phyloP scores from a whole-genome alignment of 2,329 filamentous ascomycete species.

The Aspergillus udagawae region DNA sequence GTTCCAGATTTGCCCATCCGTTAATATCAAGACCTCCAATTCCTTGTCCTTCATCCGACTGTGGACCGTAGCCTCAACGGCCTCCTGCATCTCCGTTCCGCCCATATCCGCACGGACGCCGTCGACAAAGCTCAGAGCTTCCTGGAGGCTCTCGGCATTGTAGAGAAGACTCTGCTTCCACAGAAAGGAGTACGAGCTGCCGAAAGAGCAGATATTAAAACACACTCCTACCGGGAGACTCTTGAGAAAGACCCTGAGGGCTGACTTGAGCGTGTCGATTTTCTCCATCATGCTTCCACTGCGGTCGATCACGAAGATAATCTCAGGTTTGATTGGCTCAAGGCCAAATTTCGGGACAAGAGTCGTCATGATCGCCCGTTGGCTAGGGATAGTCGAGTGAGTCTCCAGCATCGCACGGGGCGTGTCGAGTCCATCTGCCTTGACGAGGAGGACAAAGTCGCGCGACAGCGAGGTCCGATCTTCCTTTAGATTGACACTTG shows the following conservation, averaged over 20 bases:
- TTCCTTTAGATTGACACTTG: conserved; percentile 52
- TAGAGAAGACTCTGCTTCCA: conserved; percentile 48
- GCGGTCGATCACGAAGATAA: conserved; percentile 70
- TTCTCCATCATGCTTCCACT: conserved; percentile 58
- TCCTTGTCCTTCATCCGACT: conserved; percentile 45
- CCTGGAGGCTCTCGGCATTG: conserved; percentile 41
- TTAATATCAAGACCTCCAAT: conserved; percentile 54
- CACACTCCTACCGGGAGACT: conserved; percentile 53
- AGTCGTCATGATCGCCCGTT: conserved; percentile 66
- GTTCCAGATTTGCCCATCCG: conserved; percentile 53
- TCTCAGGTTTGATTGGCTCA: conserved; percentile 54
- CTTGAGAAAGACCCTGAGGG: conserved; percentile 56
- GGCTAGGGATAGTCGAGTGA: conserved; percentile 58
- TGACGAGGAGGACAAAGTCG: conserved; percentile 65
- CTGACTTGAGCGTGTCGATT: conserved; percentile 46
- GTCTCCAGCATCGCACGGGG: conserved; percentile 64
- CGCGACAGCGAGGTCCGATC: conserved; percentile 39
- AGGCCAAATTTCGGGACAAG: conserved; percentile 67
- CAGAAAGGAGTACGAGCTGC: conserved; percentile 43
- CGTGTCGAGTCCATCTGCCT: conserved; percentile 56
- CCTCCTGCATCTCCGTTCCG: conserved; percentile 51
- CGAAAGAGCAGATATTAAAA: conserved; percentile 60
- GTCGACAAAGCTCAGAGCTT: conserved; percentile 43
- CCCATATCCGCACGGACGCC: conserved; percentile 47
- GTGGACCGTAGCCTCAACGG: conserved; percentile 46